These are phyloP conservation scores for Lepidium didymum DNA, from an alignment of 345 rosid genomes.

Conservation along the genomic window DNA sequence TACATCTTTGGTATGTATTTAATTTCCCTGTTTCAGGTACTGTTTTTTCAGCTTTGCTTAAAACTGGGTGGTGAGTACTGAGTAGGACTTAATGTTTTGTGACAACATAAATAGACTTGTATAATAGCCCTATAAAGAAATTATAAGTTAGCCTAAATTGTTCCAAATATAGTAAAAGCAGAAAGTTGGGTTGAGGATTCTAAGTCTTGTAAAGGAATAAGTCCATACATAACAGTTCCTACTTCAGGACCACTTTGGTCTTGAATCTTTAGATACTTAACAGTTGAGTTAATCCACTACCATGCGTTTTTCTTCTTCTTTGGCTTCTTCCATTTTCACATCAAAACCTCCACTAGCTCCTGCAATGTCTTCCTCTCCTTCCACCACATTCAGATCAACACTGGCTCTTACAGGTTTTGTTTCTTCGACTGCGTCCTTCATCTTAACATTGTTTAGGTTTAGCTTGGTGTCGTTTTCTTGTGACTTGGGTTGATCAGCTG, in stretches of 20 bases:
- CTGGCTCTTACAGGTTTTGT: slow-evolving; percentile 16
- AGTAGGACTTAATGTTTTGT: too few relatives aligned
- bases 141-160: background rate
- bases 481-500: slow-evolving; percentile 18
- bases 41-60: too few relatives aligned
- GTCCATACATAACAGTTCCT: background rate
- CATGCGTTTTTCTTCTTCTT: slow-evolving; percentile 10
- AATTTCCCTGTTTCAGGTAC: too few relatives aligned
- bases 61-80: too few relatives aligned
- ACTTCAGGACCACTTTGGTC: slow-evolving; percentile 6
- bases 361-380: slow-evolving; percentile 21
- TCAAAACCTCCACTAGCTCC: slow-evolving; percentile 26
- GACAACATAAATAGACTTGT: too few relatives aligned
- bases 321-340: slow-evolving; percentile 28
- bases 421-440: slow-evolving; percentile 21
- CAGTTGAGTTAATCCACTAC: slow-evolving; percentile 7
- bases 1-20: too few relatives aligned
- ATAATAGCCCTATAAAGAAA: background rate
- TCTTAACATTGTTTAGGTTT: slow-evolving; percentile 20
- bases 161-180: background rate
- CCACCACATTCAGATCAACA: slow-evolving; percentile 28
- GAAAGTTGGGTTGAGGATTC: background rate
- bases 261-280: background rate
- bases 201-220: background rate
- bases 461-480: slow-evolving; percentile 20